Evolutionary conservation across 495 filamentous ascomycete genomes (phyloP).

Genomic region (Chaetomidium leptoderma): DNA sequence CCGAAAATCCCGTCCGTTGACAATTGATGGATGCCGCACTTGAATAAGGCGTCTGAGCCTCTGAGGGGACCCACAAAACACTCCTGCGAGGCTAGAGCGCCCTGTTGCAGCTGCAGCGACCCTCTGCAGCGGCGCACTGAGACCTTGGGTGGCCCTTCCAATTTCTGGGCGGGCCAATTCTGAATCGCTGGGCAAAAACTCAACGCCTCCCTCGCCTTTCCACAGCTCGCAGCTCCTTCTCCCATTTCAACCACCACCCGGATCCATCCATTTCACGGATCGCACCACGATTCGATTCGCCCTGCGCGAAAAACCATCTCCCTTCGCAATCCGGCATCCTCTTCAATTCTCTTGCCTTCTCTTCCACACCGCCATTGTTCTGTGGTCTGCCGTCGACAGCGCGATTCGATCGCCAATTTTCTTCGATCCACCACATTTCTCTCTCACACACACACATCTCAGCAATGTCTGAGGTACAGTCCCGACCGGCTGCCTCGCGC

Average conservation of each 20-base stretch:
- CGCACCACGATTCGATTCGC: slow-evolving; percentile 29
- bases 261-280: slow-evolving; percentile 35
- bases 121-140: slow-evolving; percentile 9
- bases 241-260: slow-evolving; percentile 23
- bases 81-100: slow-evolving; percentile 9
- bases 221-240: slow-evolving; percentile 18
- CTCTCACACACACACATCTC: slow-evolving; percentile 30
- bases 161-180: slow-evolving; percentile 27
- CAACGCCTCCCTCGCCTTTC: slow-evolving; percentile 24
- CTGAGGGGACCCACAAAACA: slow-evolving; percentile 4
- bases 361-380: slow-evolving; percentile 21
- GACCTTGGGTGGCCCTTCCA: slow-evolving; percentile 22
- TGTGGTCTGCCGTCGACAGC: slow-evolving; percentile 33
- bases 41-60: background rate
- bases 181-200: slow-evolving; percentile 34
- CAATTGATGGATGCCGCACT: too few species aligned
- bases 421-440: slow-evolving; percentile 21
- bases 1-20: too few species aligned
- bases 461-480: slow-evolving; percentile 89
- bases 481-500: slow-evolving; percentile 60
- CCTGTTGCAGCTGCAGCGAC: slow-evolving; percentile 9
- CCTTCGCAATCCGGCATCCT: slow-evolving; percentile 18
- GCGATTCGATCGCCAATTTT: slow-evolving; percentile 39
- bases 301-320: slow-evolving; percentile 32
- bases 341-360: slow-evolving; percentile 35